These are phyloP conservation scores for Nakazawaea laoshanensis DNA, from an alignment of 805 yeast genomes.

Conservation along the genomic window DNA sequence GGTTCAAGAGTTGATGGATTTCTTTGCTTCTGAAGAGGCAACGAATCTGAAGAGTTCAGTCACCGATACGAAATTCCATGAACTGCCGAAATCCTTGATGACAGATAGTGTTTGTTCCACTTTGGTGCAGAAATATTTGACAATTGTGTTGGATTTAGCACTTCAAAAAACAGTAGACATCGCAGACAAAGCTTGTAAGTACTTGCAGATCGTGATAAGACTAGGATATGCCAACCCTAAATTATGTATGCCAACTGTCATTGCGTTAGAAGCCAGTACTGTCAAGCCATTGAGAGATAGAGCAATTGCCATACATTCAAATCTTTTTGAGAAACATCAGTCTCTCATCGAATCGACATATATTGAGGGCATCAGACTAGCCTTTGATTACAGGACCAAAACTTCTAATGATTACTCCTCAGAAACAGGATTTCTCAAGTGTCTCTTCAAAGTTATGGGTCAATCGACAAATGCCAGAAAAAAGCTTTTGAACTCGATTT, in stretches of 20 bases:
- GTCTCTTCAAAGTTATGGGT: constrained; percentile 34
- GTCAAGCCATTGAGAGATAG: constrained; percentile 30
- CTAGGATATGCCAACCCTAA: constrained; percentile 75
- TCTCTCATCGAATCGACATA: constrained; percentile 61
- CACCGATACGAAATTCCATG: constrained; percentile 57
- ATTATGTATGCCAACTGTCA: constrained; percentile 54
- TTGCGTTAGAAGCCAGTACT: constrained; percentile 58
- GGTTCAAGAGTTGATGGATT: constrained; percentile 47
- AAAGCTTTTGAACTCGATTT: constrained; percentile 28
- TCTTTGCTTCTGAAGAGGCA: constrained; percentile 49
- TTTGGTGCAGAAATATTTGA: constrained; percentile 54
- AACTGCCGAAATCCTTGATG: constrained; percentile 36
- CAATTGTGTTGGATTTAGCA: constrained; percentile 39
- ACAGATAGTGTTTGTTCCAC: constrained; percentile 72
- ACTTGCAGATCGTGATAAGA: constrained; percentile 45
- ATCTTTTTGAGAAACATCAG: constrained; percentile 58
- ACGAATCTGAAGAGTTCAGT: constrained; percentile 30
- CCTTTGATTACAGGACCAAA: constrained; percentile 34
- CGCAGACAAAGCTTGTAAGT: constrained; percentile 44
- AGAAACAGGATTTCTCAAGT: constrained; percentile 26
- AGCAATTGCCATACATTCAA: constrained; percentile 46
- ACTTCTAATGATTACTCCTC: constrained; percentile 17
- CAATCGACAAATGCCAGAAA: constrained; percentile 29
- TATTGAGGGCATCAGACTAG: constrained; percentile 50
- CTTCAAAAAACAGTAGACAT: constrained; percentile 28